Evolutionary conservation across 2,329 filamentous ascomycete species (phyloP).

Genomic region (Penicillium janthinellum): DNA sequence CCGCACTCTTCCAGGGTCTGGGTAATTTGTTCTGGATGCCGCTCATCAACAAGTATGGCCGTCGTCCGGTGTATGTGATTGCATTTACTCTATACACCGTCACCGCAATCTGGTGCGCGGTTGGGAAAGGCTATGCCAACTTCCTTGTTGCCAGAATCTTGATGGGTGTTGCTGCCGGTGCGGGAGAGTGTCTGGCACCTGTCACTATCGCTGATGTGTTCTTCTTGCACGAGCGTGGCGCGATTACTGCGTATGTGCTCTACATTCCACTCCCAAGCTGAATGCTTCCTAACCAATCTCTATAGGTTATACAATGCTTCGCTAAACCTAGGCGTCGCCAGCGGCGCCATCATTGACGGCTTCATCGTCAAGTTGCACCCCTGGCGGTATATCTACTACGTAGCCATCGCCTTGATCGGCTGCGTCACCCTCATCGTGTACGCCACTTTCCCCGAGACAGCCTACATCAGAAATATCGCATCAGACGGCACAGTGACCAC

Average conservation of each 20-base stretch:
- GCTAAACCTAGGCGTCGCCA: conserved; percentile 10
- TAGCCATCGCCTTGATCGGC: conserved; percentile 14
- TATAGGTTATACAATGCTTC: conserved; percentile 13
- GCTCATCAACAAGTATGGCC: conserved; percentile 40
- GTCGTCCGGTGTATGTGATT: conserved; percentile 37
- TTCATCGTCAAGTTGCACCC: conserved; percentile 14
- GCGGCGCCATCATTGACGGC: conserved; percentile 12
- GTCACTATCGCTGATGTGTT: conserved; percentile 59
- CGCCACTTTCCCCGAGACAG: conserved; percentile 13
- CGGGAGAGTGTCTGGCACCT: conserved; percentile 53
- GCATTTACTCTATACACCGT: conserved; percentile 33
- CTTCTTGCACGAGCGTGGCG: conserved; percentile 56
- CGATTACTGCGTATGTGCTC: conserved; percentile 12
- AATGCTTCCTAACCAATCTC: neutral
- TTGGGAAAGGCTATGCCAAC: conserved; percentile 31
- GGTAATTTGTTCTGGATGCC: conserved; percentile 43
- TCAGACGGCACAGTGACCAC: conserved; percentile 2
- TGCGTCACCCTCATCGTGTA: conserved; percentile 10
- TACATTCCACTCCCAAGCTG: too few species aligned
- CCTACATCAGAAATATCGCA: conserved; percentile 9
- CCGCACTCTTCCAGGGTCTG: conserved; percentile 54
- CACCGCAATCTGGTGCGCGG: conserved; percentile 38
- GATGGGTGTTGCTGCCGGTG: conserved; percentile 57
- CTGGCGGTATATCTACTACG: conserved; percentile 17
- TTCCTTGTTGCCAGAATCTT: conserved; percentile 51